Conservation (phyloP, 768 basidiomycete genomes). For the Trichaptum fuscoviolaceum region DNA sequence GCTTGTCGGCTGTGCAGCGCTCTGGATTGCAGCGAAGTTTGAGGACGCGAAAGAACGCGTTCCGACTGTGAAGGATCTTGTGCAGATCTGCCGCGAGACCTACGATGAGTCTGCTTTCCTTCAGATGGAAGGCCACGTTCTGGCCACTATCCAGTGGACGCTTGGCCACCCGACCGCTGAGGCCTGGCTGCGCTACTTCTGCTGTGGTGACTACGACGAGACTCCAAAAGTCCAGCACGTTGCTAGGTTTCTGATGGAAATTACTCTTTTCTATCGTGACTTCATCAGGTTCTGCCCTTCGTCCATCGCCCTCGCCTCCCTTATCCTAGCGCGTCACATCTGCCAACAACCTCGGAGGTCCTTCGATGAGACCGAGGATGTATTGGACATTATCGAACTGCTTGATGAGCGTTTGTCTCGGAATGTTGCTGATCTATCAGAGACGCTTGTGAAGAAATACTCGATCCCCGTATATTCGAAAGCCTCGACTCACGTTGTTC, state of each 20-base stretch:
- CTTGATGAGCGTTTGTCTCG: conserved; percentile 84
- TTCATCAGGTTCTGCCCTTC: conserved; percentile 85
- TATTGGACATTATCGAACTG: conserved; percentile 75
- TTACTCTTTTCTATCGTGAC: conserved; percentile 96
- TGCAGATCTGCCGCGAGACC: conserved; percentile 91
- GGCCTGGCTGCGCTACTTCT: conserved; percentile 88
- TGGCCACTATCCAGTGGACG: conserved; percentile 94
- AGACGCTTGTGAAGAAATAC: conserved; percentile 97
- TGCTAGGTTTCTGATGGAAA: conserved; percentile 98
- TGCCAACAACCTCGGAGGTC: conserved; percentile 74
- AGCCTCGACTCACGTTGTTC: conserved; percentile 88
- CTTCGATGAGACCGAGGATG: conserved; percentile 82
- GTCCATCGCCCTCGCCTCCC: conserved; percentile 81
- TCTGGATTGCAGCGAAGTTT: conserved; percentile 99
- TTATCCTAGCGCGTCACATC: conserved; percentile 85
- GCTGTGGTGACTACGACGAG: conserved; percentile 69
- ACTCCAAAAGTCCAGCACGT: conserved; percentile 91
- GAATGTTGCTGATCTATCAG: conserved; percentile 88
- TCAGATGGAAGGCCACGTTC: conserved; percentile 98
- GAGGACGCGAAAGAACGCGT: conserved; percentile 99
- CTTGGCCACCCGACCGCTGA: conserved; percentile 98
- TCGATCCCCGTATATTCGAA: conserved; percentile 96
- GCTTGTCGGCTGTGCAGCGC: conserved; percentile 94
- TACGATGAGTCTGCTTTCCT: conserved; percentile 98
- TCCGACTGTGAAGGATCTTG: conserved; percentile 90